Evolutionary conservation across 2,329 filamentous ascomycete genomes (phyloP).

Genomic region (Botrytis sinoallii): DNA sequence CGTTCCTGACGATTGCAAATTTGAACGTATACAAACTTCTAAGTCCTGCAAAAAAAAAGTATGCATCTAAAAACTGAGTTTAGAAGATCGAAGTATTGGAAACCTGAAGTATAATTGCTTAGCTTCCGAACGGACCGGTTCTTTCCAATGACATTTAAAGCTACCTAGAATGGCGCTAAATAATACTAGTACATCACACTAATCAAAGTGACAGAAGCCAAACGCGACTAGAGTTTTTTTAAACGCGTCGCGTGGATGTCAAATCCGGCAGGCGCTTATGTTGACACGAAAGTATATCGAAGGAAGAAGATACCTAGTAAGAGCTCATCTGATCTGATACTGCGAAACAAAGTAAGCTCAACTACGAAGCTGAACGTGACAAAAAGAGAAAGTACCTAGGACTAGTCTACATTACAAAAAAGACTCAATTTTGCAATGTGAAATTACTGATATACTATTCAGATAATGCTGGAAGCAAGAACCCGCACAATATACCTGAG

Average conservation of each 20-base stretch:
- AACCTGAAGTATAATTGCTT: background rate
- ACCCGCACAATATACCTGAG: fast-evolving
- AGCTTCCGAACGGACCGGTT: background rate
- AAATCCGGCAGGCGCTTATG: background rate
- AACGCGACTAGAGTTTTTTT: background rate
- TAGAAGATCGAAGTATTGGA: background rate
- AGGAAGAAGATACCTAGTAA: background rate
- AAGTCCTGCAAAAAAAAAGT: background rate
- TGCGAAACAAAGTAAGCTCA: background rate
- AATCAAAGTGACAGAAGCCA: background rate
- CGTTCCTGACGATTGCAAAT: background rate
- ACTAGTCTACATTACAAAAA: background rate
- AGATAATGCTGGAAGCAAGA: fast-evolving
- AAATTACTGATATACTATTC: fast-evolving
- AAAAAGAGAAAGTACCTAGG: background rate
- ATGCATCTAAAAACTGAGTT: background rate
- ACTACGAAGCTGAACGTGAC: background rate
- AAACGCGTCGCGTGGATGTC: background rate
- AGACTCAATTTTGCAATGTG: background rate
- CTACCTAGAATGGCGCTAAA: background rate
- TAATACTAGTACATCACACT: background rate
- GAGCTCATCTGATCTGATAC: background rate
- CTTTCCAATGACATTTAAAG: background rate
- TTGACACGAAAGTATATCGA: fast-evolving
- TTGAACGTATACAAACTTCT: fast-evolving